phyloP scores from a whole-genome alignment of 148 eudicot species.

The Fallopia convolvulus region DNA sequence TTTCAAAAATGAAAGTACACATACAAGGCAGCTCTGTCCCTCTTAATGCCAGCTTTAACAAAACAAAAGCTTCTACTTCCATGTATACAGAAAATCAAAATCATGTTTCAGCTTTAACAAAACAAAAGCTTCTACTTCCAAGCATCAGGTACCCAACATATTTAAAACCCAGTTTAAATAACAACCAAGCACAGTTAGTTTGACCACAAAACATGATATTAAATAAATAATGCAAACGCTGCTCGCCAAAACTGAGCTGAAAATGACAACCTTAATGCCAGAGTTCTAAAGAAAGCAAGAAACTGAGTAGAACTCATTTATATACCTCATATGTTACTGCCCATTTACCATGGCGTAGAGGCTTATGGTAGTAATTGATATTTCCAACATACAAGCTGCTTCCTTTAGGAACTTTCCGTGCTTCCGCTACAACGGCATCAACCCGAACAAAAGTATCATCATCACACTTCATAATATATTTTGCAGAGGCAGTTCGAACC shows the following conservation, averaged over 20 bases:
- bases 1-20: not conserved
- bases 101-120: not conserved
- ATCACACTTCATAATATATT: slow-evolving; percentile 86
- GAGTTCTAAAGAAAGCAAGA: not conserved
- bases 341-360: slow-evolving; percentile 85
- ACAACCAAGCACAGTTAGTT: not conserved
- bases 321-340: slow-evolving; percentile 78
- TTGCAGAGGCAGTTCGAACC: slow-evolving; percentile 54
- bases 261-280: not conserved
- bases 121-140: not conserved
- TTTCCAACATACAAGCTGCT: slow-evolving; percentile 73
- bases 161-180: not conserved
- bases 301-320: not conserved
- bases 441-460: slow-evolving; percentile 88
- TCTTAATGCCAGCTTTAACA: not conserved
- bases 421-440: slow-evolving; percentile 69
- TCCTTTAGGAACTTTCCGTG: slow-evolving; percentile 24
- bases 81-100: not conserved
- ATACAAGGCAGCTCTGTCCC: not conserved
- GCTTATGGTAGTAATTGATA: slow-evolving; percentile 70
- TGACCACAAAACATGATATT: not conserved
- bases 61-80: not conserved
- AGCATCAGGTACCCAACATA: not conserved
- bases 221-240: not conserved
- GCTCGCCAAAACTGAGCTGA: not conserved